A percentile compares a stretch with the other conserved stretches of the same genome.
phyloP scores from a whole-genome alignment of 768 basidiomycete genomes.

The Phlebiopsis flavidoalba region DNA sequence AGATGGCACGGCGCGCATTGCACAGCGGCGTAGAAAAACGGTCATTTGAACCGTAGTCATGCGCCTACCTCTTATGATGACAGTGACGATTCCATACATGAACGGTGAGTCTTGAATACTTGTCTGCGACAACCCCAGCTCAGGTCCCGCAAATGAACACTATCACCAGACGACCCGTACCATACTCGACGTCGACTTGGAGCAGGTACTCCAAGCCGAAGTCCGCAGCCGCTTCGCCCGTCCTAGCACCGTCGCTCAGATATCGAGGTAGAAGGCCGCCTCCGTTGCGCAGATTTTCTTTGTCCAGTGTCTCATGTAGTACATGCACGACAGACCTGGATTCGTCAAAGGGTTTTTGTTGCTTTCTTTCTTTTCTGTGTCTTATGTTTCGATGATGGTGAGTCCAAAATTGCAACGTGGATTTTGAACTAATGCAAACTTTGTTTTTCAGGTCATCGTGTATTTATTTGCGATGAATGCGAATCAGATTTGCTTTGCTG shows the following conservation, averaged over 20 bases:
- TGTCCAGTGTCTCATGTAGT: not conserved
- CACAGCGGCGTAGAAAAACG: not conserved
- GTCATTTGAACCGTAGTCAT: not conserved
- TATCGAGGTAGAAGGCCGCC: not conserved
- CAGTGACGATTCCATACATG: not conserved
- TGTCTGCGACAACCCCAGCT: not conserved
- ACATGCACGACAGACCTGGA: not conserved
- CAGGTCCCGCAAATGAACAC: not conserved
- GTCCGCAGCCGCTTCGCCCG: not conserved
- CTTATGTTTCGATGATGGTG: conserved; percentile 9
- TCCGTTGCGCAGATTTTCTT: not conserved
- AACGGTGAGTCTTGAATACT: not conserved
- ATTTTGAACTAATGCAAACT: too few relatives aligned
- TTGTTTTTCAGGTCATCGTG: not conserved
- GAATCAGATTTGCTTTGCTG: conserved; percentile 1
- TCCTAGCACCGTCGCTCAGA: not conserved
- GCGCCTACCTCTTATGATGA: not conserved
- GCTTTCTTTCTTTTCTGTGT: too few relatives aligned
- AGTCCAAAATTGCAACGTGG: too few relatives aligned
- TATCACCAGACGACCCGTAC: not conserved
- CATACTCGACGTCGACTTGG: not conserved
- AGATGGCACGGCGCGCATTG: conserved; percentile 1
- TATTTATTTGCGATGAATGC: conserved; percentile 13
- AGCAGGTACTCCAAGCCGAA: not conserved
- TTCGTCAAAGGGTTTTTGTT: conserved; percentile 9